Percentiles rank a stretch among this genome's conserved stretches.
These are phyloP conservation scores for Phytophthora sp. DNA, from an alignment of 352 stramenopile genomes.

Conservation along the genomic window DNA sequence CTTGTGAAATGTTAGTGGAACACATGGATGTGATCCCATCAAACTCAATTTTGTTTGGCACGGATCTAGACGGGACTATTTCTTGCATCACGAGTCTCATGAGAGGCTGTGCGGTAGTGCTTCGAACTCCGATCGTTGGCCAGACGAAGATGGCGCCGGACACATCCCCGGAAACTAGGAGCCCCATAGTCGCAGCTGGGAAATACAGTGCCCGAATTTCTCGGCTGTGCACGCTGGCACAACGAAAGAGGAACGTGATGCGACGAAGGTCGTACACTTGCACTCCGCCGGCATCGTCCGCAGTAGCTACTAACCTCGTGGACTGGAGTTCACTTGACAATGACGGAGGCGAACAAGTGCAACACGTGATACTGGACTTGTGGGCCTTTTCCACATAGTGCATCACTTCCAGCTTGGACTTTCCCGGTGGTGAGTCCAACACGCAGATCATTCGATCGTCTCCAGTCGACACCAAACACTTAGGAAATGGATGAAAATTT, in stretches of 20 bases:
- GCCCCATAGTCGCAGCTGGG: conserved; percentile 30
- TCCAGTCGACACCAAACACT: conserved; percentile 75
- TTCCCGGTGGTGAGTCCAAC: conserved; percentile 48
- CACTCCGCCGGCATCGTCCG: conserved; percentile 57
- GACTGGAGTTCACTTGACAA: conserved; percentile 15
- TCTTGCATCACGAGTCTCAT: conserved; percentile 29
- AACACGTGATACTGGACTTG: conserved; percentile 62
- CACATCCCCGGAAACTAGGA: conserved; percentile 61
- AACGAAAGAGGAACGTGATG: conserved; percentile 63
- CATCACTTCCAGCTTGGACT: conserved; percentile 61
- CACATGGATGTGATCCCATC: conserved; percentile 38
- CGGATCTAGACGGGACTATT: background rate
- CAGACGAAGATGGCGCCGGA: conserved; percentile 52
- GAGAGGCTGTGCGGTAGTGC: conserved; percentile 16
- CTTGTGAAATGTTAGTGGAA: conserved; percentile 14
- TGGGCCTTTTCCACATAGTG: conserved; percentile 72
- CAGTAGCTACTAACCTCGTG: conserved; percentile 55
- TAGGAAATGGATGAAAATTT: background rate
- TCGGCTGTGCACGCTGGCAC: conserved; percentile 46
- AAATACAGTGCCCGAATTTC: conserved; percentile 69
- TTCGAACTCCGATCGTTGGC: conserved; percentile 40
- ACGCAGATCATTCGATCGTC: conserved; percentile 66
- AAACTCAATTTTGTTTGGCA: conserved; percentile 15
- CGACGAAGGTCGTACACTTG: conserved; percentile 71
- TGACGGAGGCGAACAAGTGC: conserved; percentile 47